Evolutionary conservation across 164 flowering plant genomes (phyloP), one percentile per base, ranked within the genome.

Genomic region (Aristolochia contorta): DNA sequence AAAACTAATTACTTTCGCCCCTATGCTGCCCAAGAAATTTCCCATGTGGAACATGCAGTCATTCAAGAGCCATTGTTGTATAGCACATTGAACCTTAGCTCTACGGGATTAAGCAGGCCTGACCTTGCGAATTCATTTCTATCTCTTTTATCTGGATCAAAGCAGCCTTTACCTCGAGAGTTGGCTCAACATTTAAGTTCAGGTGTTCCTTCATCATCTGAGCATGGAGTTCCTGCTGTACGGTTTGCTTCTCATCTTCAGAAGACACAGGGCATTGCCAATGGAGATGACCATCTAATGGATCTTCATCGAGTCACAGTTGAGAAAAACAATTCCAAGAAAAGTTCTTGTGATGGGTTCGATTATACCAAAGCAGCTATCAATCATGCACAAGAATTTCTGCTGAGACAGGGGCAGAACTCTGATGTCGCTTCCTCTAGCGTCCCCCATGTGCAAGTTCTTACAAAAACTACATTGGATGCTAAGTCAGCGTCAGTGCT

Each of bases 61-160:
- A 18, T 59, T 50, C 78, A 63, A 20, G 77, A 75, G 50, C 71
- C 74, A 12, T 6, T 70, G 54, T 37, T 54, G 46, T 63, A 71
- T 50, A 71, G 63, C 50, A 21, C 58, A 23, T n/a, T 62, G 57
- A 67, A 68, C 58, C 54, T 59, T 52, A 41, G 70, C 63, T 62
- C 76, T 9, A 23, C 61, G 58, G 72, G 60, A 56, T 48, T 74
- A 49, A 64, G 59, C 43, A 61, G 62, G 65, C 63, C 67, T 55
- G 81, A 76, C 6, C 24, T 58, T 24, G 78, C 76, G 56, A 74
- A 62, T 71, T 77, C 83, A n/a, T 77, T 76, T 69, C 64, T 75
- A 22, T 69, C 86, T 70, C 72, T 80, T 50, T 72, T 82, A 56
- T 77, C 83, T 56, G 79, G 81, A 43, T 69, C 82, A 22, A 57